Evolutionary conservation across 2,329 filamentous ascomycete species (phyloP), one percentile per base, ranked within the genome.

Genomic region (Sclerotinia spermophila): DNA sequence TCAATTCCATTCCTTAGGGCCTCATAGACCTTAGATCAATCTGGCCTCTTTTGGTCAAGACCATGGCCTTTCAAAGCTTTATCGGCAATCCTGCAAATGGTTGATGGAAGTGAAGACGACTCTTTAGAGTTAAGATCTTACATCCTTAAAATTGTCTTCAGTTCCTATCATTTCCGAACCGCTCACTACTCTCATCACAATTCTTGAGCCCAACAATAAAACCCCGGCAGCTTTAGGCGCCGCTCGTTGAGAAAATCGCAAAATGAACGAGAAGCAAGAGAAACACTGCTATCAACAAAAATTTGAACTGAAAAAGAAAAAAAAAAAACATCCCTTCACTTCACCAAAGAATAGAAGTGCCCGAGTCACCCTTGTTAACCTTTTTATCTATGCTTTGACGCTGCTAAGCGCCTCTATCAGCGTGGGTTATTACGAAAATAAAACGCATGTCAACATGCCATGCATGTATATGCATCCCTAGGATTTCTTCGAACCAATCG

Each of bases 361-460:
- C 60, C 60, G 60, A 64, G 42, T 64, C 42, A 64, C 42, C 60
- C 60, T 48, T 33, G 42, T 35, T 19, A 24, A 48, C 21, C 60
- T 30, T 35, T 64, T n/a, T 3, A 35, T 64, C 60, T 62, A 64
- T 48, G 3, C 42, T 64, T 64, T 64, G 60, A 64, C 60, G 42
- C 60, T 48, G 60, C 42, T 64, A 64, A 48, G 60, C 42, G 60
- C 60, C 60, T 64, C 42, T 64, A 64, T 64, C 60, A 64, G 30
- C 27, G 42, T 48, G 30, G 44, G 21, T 35, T 64, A 64, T 48
- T 48, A 48, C 42, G 21, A 48, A 61, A 44, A 61, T 33, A 45
- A 44, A 61, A 64, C 21, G 42, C 60, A 62, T 33, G 27, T 45
- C 60, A 64, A 35, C 2, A 48, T 64, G 60, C 19, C 27, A 48